Conservation (phyloP, 176 grass and related monocot species). For the Oryza meyeriana region DNA sequence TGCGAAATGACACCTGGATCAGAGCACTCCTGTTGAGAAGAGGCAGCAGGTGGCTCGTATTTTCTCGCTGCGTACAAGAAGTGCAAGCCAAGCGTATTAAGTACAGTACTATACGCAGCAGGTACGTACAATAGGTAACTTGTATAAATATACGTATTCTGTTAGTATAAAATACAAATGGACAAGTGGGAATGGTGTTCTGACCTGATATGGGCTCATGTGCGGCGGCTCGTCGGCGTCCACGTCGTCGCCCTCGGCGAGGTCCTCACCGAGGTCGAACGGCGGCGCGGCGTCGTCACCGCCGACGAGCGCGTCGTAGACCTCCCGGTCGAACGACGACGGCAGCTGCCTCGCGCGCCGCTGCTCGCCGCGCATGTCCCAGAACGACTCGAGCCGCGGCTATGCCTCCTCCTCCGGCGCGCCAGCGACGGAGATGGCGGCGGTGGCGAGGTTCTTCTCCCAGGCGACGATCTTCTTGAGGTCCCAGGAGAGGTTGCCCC, state of each 20-base stretch:
- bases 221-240: conserved; percentile 12
- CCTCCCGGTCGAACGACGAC: conserved; percentile 51
- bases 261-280: conserved; percentile 34
- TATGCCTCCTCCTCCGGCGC: background rate
- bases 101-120: too few relatives aligned
- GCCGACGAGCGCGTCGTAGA: conserved; percentile 40
- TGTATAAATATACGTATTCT: background rate
- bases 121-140: too few relatives aligned
- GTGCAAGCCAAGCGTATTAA: too few relatives aligned
- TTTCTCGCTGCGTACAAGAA: conserved; percentile 44
- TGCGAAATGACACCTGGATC: conserved; percentile 29
- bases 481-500: conserved; percentile 63
- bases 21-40: conserved; percentile 45
- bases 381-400: conserved; percentile 41
- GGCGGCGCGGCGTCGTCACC: background rate
- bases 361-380: conserved; percentile 59
- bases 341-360: conserved; percentile 49
- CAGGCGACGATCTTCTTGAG: conserved; percentile 61
- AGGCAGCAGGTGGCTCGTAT: conserved; percentile 48
- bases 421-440: background rate
- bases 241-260: conserved; percentile 4
- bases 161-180: background rate
- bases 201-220: conserved; percentile 70
- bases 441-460: conserved; percentile 15
- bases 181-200: background rate